Conservation (phyloP, 2,329 filamentous ascomycete genomes). For the Magnaporthales sp. region DNA sequence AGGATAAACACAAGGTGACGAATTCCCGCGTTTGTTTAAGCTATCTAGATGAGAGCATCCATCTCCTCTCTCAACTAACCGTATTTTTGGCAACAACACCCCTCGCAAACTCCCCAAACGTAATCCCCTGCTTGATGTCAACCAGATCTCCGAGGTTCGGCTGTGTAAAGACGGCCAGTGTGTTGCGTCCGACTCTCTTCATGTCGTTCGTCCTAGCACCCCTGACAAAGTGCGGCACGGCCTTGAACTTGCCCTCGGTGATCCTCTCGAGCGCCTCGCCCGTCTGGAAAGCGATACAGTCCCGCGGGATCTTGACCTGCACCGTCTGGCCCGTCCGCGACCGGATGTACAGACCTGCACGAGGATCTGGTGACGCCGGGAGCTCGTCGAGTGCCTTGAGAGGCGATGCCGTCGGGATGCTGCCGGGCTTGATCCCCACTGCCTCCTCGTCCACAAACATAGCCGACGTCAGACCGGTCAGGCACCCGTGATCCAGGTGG, state of each 20-base stretch:
- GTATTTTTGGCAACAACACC: conserved; percentile 53
- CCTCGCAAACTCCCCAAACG: conserved; percentile 68
- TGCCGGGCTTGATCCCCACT: conserved; percentile 14
- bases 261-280: conserved; percentile 88
- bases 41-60: background rate
- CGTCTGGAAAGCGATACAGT: conserved; percentile 93
- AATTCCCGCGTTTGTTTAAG: background rate
- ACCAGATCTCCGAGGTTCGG: conserved; percentile 80
- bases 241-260: conserved; percentile 82
- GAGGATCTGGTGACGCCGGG: conserved; percentile 66
- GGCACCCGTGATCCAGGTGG: conserved; percentile 83
- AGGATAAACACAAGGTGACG: background rate
- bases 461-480: conserved; percentile 87
- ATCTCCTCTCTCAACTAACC: conserved; percentile 21
- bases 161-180: conserved; percentile 93
- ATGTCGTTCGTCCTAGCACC: conserved; percentile 54
- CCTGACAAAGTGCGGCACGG: conserved; percentile 90
- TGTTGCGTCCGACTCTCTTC: conserved; percentile 66
- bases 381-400: conserved; percentile 59
- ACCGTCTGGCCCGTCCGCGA: conserved; percentile 72
- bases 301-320: conserved; percentile 86
- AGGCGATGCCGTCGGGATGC: conserved; percentile 12
- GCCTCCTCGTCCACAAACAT: conserved; percentile 83
- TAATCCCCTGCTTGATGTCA: conserved; percentile 56
- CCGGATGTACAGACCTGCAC: conserved; percentile 87